Evolutionary conservation across 2,329 filamentous ascomycete species (phyloP), one percentile per base, ranked within the genome.

Genomic region (Rutstroemia sp.): DNA sequence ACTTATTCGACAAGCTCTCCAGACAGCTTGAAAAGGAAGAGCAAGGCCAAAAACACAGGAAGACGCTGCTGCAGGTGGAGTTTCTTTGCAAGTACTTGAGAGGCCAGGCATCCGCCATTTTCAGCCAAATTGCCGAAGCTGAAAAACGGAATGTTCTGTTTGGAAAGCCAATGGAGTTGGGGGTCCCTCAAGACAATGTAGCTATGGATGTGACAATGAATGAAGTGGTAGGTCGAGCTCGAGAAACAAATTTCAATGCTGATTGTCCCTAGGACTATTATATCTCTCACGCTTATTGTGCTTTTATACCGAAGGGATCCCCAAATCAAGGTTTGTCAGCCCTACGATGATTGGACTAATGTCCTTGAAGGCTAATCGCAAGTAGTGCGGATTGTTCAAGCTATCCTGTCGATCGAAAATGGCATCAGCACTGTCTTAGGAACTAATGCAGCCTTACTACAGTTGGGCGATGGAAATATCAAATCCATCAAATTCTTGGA

Each of bases 61-160:
- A 76, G 59, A 75, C 78, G 14, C 70, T 87, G 16, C 78, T 83
- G 0, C 79, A 81, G 56, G 71, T 89, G n/a, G 79, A 80, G 49
- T 83, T 87, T 52, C 69, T 92, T 45, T 80, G 82, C 12, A 74
- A 76, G 10, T 79, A 83, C 56, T 71, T 89, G 16, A 75, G 76
- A 0, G 69, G 70, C 3, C 82, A 84, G 64, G 81, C 84, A 9
- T 76, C 76, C n/a, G 71, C 71, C 7, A 77, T 89, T 2, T 88
- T 90, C 64, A 71, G 80, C 54, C 76, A 84, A 57, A 83, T 91
- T 67, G 83, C 89, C 60, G 81, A 86, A 70, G 81, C 85, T 6
- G 80, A 90, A 71, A 78, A 82, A 64, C 75, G 84, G 54, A 86
- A 83, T 56, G 85, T 91, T 10, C 74, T 84, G 5, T 85, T 89